Percentiles rank a stretch among this genome's conserved stretches.
phyloP scores from a whole-genome alignment of 2,329 filamentous ascomycete species.

The Apiospora kogelbergensis region DNA sequence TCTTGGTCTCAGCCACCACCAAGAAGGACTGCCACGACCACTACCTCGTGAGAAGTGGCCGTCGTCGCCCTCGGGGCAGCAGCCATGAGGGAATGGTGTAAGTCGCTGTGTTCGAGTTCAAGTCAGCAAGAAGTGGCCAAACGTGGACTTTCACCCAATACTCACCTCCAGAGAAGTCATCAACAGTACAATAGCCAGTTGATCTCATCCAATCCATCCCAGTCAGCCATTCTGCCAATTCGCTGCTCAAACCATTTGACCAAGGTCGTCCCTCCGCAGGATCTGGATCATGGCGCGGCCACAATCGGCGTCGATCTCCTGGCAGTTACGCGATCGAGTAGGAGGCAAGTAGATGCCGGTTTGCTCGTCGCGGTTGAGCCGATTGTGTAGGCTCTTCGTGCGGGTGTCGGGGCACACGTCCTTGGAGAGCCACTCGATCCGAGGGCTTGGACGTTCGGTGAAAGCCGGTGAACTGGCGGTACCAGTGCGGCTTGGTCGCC shows the following conservation, averaged over 20 bases:
- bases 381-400: conserved; percentile 50
- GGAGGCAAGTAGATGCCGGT: conserved; percentile 43
- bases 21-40: too few species aligned
- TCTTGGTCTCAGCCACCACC: too few species aligned
- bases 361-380: conserved; percentile 19
- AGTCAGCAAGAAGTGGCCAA: too few species aligned
- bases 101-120: too few species aligned
- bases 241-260: neutral
- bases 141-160: too few species aligned
- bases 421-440: conserved; percentile 52
- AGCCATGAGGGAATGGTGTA: too few species aligned
- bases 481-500: conserved; percentile 46
- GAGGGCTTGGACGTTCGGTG: conserved; percentile 45
- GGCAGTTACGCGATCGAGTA: conserved; percentile 18
- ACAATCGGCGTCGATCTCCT: conserved; percentile 19
- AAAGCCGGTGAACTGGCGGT: conserved; percentile 45
- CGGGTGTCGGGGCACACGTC: conserved; percentile 43
- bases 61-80: too few species aligned
- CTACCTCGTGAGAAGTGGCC: too few species aligned
- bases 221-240: too few species aligned
- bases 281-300: conserved; percentile 5
- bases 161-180: too few species aligned
- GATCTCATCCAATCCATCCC: neutral
- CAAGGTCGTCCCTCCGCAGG: neutral
- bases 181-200: too few species aligned